phyloP scores from a whole-genome alignment of 2,329 filamentous ascomycete species.

The Stagonosporopsis rhizophila region DNA sequence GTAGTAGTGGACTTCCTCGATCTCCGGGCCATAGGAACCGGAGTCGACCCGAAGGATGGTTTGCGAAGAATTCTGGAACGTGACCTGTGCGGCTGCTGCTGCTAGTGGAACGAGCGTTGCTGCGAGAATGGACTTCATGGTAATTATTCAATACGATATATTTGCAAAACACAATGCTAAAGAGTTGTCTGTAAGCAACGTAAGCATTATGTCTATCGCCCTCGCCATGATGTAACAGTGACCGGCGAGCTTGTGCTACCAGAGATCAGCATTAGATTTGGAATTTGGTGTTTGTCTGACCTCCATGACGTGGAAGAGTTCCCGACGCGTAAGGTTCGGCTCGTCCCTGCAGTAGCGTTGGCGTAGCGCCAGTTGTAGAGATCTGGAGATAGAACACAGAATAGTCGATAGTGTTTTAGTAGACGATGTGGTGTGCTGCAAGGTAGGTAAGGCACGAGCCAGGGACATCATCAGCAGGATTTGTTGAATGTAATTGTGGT shows the following conservation, averaged over 20 bases:
- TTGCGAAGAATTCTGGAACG: conserved; percentile 30
- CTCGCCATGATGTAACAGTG: conserved; percentile 4
- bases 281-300: neutral
- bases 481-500: too few relatives aligned
- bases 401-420: too few relatives aligned
- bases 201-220: neutral
- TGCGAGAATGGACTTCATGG: conserved; percentile 5
- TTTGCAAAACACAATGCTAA: neutral
- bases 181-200: neutral
- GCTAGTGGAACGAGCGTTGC: neutral
- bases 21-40: conserved; percentile 55
- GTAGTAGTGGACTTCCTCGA: conserved; percentile 58
- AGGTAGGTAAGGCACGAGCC: too few relatives aligned
- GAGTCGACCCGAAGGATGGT: conserved; percentile 54
- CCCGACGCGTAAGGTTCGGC: conserved; percentile 7
- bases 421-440: too few relatives aligned
- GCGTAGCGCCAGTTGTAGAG: neutral
- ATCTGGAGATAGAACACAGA: too few relatives aligned
- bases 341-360: conserved; percentile 11
- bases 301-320: conserved; percentile 6
- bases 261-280: neutral
- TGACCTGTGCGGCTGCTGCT: conserved; percentile 11
- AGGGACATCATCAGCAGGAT: too few relatives aligned
- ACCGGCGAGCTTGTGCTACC: neutral
- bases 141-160: neutral